Percentiles rank a stretch among this genome's conserved stretches.
Evolutionary conservation across 768 basidiomycete species (phyloP).

Genomic region (Mycena galopus): DNA sequence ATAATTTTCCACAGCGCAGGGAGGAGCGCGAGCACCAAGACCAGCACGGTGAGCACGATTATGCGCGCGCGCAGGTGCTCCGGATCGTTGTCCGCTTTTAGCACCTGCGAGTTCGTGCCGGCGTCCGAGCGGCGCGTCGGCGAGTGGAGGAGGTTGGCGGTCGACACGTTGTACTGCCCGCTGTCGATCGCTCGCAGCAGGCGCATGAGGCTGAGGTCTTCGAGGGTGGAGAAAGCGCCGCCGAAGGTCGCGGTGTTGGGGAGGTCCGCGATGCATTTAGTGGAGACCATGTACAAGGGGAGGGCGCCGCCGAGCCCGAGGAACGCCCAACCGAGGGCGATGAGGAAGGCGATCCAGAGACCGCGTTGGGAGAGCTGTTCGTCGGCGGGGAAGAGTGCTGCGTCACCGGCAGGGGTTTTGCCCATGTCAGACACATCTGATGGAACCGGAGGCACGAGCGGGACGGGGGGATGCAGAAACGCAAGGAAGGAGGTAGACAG

Average conservation of each 20-base stretch:
- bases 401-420: slow-evolving; percentile 62
- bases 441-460: slow-evolving; percentile 71
- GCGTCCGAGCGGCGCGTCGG: slow-evolving; percentile 53
- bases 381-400: slow-evolving; percentile 77
- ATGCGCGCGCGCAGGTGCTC: slow-evolving; percentile 69
- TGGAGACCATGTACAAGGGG: slow-evolving; percentile 77
- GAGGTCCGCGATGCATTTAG: slow-evolving; percentile 74
- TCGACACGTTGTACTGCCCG: slow-evolving; percentile 46
- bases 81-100: slow-evolving; percentile 44
- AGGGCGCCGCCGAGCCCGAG: slow-evolving; percentile 79
- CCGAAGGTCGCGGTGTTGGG: slow-evolving; percentile 58
- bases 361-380: slow-evolving; percentile 80
- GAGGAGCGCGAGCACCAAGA: slow-evolving; percentile 70
- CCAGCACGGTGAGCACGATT: slow-evolving; percentile 75
- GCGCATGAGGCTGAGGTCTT: slow-evolving; percentile 83
- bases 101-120: slow-evolving; percentile 43
- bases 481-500: slow-evolving; percentile 71
- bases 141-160: slow-evolving; percentile 46
- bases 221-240: slow-evolving; percentile 75
- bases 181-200: slow-evolving; percentile 74
- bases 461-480: slow-evolving; percentile 79
- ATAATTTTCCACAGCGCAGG: slow-evolving; percentile 77
- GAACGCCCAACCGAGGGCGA: slow-evolving; percentile 76
- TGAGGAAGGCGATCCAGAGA: slow-evolving; percentile 73
- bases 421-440: slow-evolving; percentile 69